Percentiles rank a stretch among this genome's conserved stretches.
phyloP scores from a whole-genome alignment of 225 moss, liverwort and hornwort genomes.

The Marchantia paleacea region DNA sequence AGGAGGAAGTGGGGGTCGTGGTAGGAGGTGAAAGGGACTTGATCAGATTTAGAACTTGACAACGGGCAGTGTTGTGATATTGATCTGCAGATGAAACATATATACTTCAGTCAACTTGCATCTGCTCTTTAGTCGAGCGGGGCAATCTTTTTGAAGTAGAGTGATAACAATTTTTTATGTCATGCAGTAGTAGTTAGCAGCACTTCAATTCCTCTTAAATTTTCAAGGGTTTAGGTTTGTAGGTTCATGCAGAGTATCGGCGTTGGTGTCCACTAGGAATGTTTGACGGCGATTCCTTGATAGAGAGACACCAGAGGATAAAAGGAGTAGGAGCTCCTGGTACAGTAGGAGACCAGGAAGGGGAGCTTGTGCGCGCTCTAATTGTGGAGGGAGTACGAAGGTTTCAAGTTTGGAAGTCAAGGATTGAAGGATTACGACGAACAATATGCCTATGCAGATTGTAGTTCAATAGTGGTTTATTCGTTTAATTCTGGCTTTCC shows the following conservation, averaged over 20 bases:
- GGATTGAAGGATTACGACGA: too few relatives aligned
- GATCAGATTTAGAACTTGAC: background rate
- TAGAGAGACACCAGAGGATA: too few relatives aligned
- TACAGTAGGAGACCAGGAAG: too few relatives aligned
- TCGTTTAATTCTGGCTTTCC: too few relatives aligned
- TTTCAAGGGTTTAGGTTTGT: too few relatives aligned
- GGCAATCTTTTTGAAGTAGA: constrained; percentile 48
- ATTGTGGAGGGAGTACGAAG: too few relatives aligned
- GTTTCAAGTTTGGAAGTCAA: too few relatives aligned
- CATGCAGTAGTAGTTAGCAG: background rate
- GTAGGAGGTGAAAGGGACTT: constrained; percentile 20
- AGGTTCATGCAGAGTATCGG: background rate
- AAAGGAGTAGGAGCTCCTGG: too few relatives aligned
- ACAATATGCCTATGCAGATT: too few relatives aligned
- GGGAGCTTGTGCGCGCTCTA: too few relatives aligned
- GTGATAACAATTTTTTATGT: background rate
- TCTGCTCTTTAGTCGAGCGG: constrained; percentile 17
- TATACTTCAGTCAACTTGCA: constrained; percentile 35
- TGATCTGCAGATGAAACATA: background rate
- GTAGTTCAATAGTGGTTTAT: too few relatives aligned
- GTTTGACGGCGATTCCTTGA: too few relatives aligned
- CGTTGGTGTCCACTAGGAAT: background rate
- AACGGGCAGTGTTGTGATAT: background rate
- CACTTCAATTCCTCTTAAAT: background rate
- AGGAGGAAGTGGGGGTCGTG: constrained; percentile 32